These are phyloP conservation scores for Metarhizium album DNA, from an alignment of 2,329 filamentous ascomycete species.

Conservation along the genomic window DNA sequence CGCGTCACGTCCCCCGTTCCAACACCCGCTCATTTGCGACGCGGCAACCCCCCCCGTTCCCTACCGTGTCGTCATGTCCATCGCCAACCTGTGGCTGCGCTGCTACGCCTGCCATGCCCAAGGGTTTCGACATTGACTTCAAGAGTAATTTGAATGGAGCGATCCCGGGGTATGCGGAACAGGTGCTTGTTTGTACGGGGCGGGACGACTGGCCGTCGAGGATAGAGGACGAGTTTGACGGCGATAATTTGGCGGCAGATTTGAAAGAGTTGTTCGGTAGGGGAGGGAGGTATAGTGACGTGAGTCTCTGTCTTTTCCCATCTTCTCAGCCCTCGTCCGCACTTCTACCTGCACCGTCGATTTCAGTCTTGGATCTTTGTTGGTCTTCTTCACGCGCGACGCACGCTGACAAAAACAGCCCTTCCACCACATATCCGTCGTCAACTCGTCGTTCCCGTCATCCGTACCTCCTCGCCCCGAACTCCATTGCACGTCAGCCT, in stretches of 20 bases:
- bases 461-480: slow-evolving; percentile 32
- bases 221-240: slow-evolving; percentile 71
- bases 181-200: slow-evolving; percentile 76
- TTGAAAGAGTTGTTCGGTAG: slow-evolving; percentile 60
- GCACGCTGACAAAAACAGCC: slow-evolving; percentile 41
- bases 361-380: neutral
- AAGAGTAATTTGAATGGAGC: slow-evolving; percentile 60
- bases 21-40: slow-evolving; percentile 11
- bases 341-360: no score
- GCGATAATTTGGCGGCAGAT: slow-evolving; percentile 56
- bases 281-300: slow-evolving; percentile 56
- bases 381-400: neutral
- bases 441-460: slow-evolving; percentile 64
- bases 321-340: no score
- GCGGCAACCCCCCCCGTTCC: slow-evolving; percentile 20
- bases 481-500: slow-evolving; percentile 50
- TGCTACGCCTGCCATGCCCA: slow-evolving; percentile 51
- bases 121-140: slow-evolving; percentile 64
- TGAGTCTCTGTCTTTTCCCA: slow-evolving; percentile 26
- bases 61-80: slow-evolving; percentile 51
- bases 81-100: slow-evolving; percentile 66
- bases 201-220: slow-evolving; percentile 69
- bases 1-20: neutral
- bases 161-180: slow-evolving; percentile 69
- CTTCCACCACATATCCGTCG: slow-evolving; percentile 68